Percentiles rank a stretch among this genome's conserved stretches.
phyloP scores from a whole-genome alignment of 2,329 filamentous ascomycete genomes.

The Claviceps citrina region DNA sequence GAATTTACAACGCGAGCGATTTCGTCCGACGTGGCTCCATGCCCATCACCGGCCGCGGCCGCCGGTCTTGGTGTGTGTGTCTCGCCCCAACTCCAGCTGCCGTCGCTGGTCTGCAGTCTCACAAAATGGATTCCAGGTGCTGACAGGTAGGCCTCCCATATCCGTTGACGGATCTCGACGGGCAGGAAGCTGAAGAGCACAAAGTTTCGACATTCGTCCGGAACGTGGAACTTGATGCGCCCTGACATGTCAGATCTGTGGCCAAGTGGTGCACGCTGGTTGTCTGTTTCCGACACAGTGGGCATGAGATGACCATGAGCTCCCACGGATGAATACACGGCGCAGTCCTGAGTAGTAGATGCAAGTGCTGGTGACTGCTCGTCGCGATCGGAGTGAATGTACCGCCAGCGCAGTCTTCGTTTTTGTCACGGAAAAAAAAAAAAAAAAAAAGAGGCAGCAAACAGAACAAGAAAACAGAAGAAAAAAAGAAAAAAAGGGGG shows the following conservation, averaged over 20 bases:
- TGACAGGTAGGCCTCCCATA: conserved; percentile 18
- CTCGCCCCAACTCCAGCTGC: conserved; percentile 12
- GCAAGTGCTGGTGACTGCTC: too few species aligned
- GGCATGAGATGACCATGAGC: too few species aligned
- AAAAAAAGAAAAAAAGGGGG: neutral
- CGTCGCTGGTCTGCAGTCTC: conserved; percentile 12
- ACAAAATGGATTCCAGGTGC: conserved; percentile 23
- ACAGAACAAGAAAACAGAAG: too few species aligned
- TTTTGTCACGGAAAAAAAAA: neutral
- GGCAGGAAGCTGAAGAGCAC: conserved; percentile 18
- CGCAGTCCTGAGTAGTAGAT: too few species aligned
- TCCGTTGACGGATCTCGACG: conserved; percentile 19
- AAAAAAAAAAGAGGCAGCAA: neutral
- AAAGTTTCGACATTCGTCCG: conserved; percentile 17
- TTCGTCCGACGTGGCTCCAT: conserved; percentile 9
- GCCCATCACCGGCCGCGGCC: conserved; percentile 1
- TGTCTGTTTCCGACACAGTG: too few species aligned
- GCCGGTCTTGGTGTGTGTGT: neutral
- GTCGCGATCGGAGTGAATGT: too few species aligned
- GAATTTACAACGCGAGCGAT: conserved; percentile 12
- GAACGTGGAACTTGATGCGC: conserved; percentile 15
- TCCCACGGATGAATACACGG: too few species aligned
- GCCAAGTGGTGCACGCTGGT: too few species aligned
- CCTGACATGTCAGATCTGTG: neutral
- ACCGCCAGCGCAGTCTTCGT: too few species aligned